phyloP scores from a whole-genome alignment of 352 stramenopile genomes.

The Phytophthora rubi region DNA sequence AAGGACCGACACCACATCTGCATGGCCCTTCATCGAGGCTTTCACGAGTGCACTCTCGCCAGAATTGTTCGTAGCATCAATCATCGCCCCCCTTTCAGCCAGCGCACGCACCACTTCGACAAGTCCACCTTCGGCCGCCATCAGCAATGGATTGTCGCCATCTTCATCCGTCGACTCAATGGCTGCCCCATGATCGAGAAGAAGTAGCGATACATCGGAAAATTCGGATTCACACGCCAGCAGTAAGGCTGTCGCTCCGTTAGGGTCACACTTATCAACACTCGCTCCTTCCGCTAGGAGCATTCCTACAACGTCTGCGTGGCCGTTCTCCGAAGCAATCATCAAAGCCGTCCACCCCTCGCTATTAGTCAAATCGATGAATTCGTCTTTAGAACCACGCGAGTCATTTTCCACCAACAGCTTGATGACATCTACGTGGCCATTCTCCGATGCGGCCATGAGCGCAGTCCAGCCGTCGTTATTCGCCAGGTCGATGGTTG shows the following conservation, averaged over 20 bases:
- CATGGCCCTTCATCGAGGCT: constrained; percentile 3
- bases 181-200: not conserved
- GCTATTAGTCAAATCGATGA: not conserved
- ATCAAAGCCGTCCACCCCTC: constrained; percentile 3
- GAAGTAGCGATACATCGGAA: not conserved
- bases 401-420: constrained; percentile 1
- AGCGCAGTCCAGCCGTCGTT: constrained; percentile 3
- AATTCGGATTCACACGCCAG: not conserved
- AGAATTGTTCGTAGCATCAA: not conserved
- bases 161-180: not conserved
- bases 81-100: not conserved
- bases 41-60: constrained; percentile 7
- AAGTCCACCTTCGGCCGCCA: not conserved
- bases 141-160: not conserved
- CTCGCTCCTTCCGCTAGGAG: not conserved
- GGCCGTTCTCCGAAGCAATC: not conserved
- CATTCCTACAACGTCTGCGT: not conserved
- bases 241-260: constrained; percentile 3
- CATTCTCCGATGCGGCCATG: not conserved
- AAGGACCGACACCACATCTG: constrained; percentile 3
- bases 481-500: not conserved
- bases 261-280: constrained; percentile 3
- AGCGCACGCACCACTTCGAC: not conserved
- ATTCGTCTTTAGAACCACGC: not conserved
- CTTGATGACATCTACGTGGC: not conserved